phyloP scores from a whole-genome alignment of 306 rosid genomes.

The Vigna mungo region DNA sequence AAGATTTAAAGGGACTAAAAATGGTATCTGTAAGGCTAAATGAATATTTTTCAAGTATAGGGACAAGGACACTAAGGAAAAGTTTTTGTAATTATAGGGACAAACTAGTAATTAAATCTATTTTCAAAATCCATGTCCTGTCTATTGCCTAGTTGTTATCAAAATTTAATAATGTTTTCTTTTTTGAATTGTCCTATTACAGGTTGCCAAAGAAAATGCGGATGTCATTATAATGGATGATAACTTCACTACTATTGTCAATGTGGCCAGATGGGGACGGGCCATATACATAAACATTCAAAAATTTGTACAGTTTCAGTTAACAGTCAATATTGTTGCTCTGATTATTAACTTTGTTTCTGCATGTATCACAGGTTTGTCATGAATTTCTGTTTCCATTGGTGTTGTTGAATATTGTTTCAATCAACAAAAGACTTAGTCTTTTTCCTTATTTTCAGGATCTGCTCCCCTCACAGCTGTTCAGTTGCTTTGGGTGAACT shows the following conservation, averaged over 20 bases:
- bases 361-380: constrained; percentile 89
- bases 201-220: constrained; percentile 97
- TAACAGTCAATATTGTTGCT: constrained; percentile 92
- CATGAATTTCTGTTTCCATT: constrained; percentile 17
- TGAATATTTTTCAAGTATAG: no score
- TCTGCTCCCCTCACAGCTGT: constrained; percentile 96
- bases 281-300: constrained; percentile 92
- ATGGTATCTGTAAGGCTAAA: no score
- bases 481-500: constrained; percentile 94
- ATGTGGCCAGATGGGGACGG: constrained; percentile 94
- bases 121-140: background rate
- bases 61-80: no score
- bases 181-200: constrained; percentile 40
- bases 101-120: no score
- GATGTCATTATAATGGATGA: constrained; percentile 94
- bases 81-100: no score
- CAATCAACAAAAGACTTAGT: constrained; percentile 8
- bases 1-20: no score
- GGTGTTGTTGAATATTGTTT: constrained; percentile 25
- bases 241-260: constrained; percentile 80
- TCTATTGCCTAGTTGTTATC: background rate
- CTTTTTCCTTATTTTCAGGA: constrained; percentile 59
- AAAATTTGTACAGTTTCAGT: constrained; percentile 95
- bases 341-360: constrained; percentile 79
- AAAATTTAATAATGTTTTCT: background rate